Evolutionary conservation across 2,329 filamentous ascomycete species (phyloP).

Genomic region (Verticillium dahliae): DNA sequence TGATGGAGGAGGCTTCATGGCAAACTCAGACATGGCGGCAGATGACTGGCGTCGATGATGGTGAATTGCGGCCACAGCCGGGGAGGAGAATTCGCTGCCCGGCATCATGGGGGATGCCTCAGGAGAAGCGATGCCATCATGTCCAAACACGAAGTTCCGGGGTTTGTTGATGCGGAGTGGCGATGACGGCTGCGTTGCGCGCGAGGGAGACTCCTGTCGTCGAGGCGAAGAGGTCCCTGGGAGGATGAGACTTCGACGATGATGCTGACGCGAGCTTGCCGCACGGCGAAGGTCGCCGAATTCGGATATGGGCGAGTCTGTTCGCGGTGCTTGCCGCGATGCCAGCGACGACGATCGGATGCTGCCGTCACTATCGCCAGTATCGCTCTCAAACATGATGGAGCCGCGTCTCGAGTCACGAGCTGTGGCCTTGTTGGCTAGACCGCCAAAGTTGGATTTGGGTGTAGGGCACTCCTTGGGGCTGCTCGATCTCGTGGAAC

Average conservation of each 20-base stretch:
- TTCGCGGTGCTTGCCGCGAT: slow-evolving; percentile 60
- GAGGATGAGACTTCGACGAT: slow-evolving; percentile 80
- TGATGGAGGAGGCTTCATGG: slow-evolving; percentile 67
- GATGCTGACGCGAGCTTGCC: slow-evolving; percentile 73
- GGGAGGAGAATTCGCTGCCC: slow-evolving; percentile 74
- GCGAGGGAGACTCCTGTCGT: slow-evolving; percentile 82
- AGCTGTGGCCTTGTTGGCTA: slow-evolving; percentile 50
- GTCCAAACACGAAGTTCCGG: slow-evolving; percentile 50
- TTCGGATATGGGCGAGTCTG: slow-evolving; percentile 87
- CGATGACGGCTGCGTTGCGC: slow-evolving; percentile 69
- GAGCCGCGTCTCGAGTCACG: slow-evolving; percentile 68
- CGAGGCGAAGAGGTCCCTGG: slow-evolving; percentile 72
- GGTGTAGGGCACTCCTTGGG: slow-evolving; percentile 88
- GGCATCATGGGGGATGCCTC: slow-evolving; percentile 85
- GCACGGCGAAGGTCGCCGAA: slow-evolving; percentile 69
- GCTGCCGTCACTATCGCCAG: slow-evolving; percentile 82
- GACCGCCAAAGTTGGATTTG: slow-evolving; percentile 64
- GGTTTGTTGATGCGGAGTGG: slow-evolving; percentile 83
- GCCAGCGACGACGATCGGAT: slow-evolving; percentile 72
- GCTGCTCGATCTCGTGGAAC: slow-evolving; percentile 81
- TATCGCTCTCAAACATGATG: slow-evolving; percentile 75
- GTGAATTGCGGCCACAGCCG: slow-evolving; percentile 50
- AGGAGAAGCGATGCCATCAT: slow-evolving; percentile 70
- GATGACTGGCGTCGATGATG: slow-evolving; percentile 90
- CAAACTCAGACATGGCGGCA: slow-evolving; percentile 67